These are phyloP conservation scores for Ceratocystis ficicola DNA, from an alignment of 2,329 filamentous ascomycete species.

Conservation along the genomic window DNA sequence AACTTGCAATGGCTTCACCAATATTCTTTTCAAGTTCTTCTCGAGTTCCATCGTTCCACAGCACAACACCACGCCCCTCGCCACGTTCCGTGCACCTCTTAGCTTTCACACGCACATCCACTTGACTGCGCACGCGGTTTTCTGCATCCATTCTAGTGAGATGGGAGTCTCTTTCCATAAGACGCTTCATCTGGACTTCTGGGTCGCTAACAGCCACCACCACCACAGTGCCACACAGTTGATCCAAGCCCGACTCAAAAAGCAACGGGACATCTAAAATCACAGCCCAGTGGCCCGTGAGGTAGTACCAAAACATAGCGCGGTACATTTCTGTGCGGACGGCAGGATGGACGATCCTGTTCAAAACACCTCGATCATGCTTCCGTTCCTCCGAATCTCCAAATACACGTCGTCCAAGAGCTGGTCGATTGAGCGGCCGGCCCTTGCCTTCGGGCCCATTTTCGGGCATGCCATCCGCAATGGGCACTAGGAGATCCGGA, in stretches of 20 bases:
- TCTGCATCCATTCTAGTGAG: constrained; percentile 74
- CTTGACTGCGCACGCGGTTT: constrained; percentile 77
- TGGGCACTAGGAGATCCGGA: constrained; percentile 66
- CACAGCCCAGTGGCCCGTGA: constrained; percentile 72
- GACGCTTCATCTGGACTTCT: constrained; percentile 65
- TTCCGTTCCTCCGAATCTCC: constrained; percentile 59
- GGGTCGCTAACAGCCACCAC: constrained; percentile 78
- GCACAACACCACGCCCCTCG: constrained; percentile 56
- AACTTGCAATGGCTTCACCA: constrained; percentile 48
- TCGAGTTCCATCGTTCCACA: constrained; percentile 78
- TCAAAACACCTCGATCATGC: constrained; percentile 64
- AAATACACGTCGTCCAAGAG: constrained; percentile 75
- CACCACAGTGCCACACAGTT: constrained; percentile 70
- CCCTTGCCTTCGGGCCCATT: constrained; percentile 49
- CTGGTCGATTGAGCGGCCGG: constrained; percentile 70
- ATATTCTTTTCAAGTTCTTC: constrained; percentile 59
- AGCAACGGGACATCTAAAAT: constrained; percentile 85
- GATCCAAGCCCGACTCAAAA: constrained; percentile 79
- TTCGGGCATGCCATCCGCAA: constrained; percentile 40
- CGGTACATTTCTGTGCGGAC: constrained; percentile 74
- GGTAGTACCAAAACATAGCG: constrained; percentile 58
- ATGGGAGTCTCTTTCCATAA: constrained; percentile 64
- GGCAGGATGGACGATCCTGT: constrained; percentile 84
- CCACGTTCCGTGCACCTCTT: constrained; percentile 55
- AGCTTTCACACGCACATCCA: constrained; percentile 74